Percentiles rank a stretch among this genome's conserved stretches.
Evolutionary conservation across 1,284 basidiomycete species (phyloP).

Genomic region (Rhodotorula sp.): DNA sequence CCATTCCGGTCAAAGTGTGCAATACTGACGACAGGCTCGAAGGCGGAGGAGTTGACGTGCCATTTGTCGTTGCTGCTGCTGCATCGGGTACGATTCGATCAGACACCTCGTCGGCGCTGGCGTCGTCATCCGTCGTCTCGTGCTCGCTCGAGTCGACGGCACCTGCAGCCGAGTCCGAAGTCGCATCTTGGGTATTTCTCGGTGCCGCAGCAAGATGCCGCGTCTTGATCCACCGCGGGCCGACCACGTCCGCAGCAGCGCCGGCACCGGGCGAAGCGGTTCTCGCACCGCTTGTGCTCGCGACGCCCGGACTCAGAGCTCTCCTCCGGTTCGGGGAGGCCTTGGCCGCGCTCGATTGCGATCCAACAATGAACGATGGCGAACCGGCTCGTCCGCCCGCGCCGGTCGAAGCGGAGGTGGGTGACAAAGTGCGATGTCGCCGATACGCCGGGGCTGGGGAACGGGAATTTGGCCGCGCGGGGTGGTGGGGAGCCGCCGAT

Average conservation of each 20-base stretch:
- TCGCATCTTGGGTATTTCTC: background rate
- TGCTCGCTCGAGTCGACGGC: background rate
- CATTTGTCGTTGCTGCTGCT: background rate
- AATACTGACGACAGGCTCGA: background rate
- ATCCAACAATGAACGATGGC: constrained; percentile 7
- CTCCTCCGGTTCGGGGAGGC: background rate
- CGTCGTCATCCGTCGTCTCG: background rate
- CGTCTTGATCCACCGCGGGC: constrained; percentile 3
- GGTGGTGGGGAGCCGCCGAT: background rate
- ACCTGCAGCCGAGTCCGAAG: background rate
- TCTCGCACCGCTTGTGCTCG: background rate
- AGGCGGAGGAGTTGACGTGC: background rate
- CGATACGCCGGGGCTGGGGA: background rate
- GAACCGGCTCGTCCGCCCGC: background rate
- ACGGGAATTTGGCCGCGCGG: background rate
- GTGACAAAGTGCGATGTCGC: constrained; percentile 9
- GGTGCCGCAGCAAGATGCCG: background rate
- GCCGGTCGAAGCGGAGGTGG: background rate
- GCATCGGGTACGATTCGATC: background rate
- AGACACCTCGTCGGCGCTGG: background rate
- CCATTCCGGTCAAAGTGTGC: background rate
- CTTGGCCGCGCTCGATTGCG: background rate
- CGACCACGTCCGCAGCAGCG: background rate
- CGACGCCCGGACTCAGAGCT: background rate
- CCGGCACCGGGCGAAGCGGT: background rate